Evolutionary conservation across 257 asterid genomes (phyloP).

Genomic region (Przewalskia tangutica): DNA sequence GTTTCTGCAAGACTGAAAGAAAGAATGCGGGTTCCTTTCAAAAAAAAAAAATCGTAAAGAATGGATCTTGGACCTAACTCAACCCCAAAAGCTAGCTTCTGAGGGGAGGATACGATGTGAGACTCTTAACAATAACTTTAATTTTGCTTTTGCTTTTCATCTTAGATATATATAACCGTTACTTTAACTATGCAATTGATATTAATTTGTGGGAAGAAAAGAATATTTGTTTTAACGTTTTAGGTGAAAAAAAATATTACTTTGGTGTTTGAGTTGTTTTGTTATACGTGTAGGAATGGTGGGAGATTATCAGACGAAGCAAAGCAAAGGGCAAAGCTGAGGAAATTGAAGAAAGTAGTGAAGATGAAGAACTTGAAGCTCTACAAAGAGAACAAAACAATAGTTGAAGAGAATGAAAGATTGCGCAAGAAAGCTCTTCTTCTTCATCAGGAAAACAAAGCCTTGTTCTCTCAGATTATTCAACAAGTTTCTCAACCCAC

Average conservation of each 20-base stretch:
- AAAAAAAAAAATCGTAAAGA: too few species aligned
- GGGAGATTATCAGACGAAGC: slow-evolving; percentile 8
- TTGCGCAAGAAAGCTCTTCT: slow-evolving; percentile 17
- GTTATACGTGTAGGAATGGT: slow-evolving; percentile 1
- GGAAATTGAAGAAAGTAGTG: slow-evolving; percentile 18
- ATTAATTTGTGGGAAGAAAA: neutral
- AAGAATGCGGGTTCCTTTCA: too few species aligned
- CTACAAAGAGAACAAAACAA: slow-evolving; percentile 22
- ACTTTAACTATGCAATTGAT: neutral
- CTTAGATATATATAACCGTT: too few species aligned
- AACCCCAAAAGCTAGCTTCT: too few species aligned
- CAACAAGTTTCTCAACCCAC: neutral
- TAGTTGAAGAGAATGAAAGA: slow-evolving; percentile 26
- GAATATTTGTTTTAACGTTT: too few species aligned
- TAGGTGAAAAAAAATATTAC: neutral
- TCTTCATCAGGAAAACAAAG: slow-evolving; percentile 29
- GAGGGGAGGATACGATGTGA: too few species aligned
- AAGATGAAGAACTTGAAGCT: slow-evolving; percentile 28
- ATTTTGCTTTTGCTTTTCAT: too few species aligned
- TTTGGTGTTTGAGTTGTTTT: neutral
- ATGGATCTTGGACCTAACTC: too few species aligned
- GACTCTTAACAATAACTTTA: too few species aligned
- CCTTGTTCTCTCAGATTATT: slow-evolving; percentile 12
- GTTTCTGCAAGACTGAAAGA: too few species aligned
- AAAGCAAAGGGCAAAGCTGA: neutral